Percentiles rank a stretch among this genome's conserved stretches.
Evolutionary conservation across 1,139 yeast genomes (phyloP).

Genomic region (Suhomyces coccinellae): DNA sequence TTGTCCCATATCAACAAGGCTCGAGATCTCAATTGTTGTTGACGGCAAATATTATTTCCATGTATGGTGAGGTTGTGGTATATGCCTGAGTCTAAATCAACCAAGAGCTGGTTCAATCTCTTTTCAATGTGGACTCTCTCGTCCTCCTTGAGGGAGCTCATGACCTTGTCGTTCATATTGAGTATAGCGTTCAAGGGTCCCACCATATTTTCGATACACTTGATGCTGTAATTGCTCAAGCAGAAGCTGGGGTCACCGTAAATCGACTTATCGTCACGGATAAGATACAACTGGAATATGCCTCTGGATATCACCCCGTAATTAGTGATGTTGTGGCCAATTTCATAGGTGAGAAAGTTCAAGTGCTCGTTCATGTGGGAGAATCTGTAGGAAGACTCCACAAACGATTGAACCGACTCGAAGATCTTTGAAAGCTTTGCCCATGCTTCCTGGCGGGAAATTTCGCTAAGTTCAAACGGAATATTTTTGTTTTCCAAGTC

Average conservation of each 20-base stretch:
- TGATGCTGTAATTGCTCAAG: conserved; percentile 20
- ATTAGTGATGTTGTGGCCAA: conserved; percentile 27
- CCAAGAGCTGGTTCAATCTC: conserved; percentile 19
- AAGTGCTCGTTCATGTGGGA: conserved; percentile 35
- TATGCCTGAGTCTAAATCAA: conserved; percentile 45
- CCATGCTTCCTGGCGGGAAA: conserved; percentile 28
- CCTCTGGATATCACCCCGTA: conserved; percentile 61
- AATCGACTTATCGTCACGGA: conserved; percentile 60
- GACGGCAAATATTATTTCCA: conserved; percentile 79
- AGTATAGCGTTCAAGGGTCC: conserved; percentile 24
- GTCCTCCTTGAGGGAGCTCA: conserved; percentile 10
- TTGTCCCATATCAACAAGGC: conserved; percentile 71
- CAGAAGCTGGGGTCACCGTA: conserved; percentile 28
- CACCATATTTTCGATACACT: conserved; percentile 27
- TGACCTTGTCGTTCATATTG: conserved; percentile 7
- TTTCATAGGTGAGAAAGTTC: conserved; percentile 35
- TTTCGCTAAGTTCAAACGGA: conserved; percentile 41
- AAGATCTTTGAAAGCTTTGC: conserved; percentile 37
- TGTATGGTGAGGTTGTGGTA: conserved; percentile 57
- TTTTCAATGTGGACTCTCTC: conserved; percentile 8
- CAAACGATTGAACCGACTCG: conserved; percentile 29
- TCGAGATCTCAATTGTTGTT: conserved; percentile 67
- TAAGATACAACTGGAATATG: conserved; percentile 56
- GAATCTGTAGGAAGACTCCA: conserved; percentile 23
- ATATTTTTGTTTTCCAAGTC: conserved; percentile 61